Evolutionary conservation across 306 rosid genomes (phyloP), one percentile per base, ranked within the genome.

Genomic region (Quercus cerris): DNA sequence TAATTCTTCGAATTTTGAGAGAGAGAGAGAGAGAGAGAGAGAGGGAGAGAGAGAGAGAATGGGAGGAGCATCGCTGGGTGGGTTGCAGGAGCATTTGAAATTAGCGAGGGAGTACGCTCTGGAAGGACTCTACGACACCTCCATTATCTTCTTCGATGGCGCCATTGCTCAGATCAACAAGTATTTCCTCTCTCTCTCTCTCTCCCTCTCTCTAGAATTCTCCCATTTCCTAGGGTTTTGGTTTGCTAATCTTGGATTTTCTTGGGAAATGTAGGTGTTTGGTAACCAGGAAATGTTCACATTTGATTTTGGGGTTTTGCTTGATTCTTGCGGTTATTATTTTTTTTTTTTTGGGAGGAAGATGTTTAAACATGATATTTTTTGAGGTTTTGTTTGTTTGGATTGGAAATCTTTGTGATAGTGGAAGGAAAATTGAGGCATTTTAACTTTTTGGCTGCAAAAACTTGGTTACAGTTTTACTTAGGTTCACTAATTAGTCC

Each of bases 131-230:
- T 96, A 96, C 72, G 99, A 96, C 73, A 90, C 97, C 71, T 96
- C 99, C 41, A 84, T 90, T 25, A 96, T 96, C 92, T 93, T 96
- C 89, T 96, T 96, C 78, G 98, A 96, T 17, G 99, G 99, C 3
- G 97, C 97, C 62, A 73, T 96, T 79, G 93, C 99, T n/a, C 99
- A 96, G 92, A 91, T 96, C 90, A 96, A 96, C 91, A 96, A 90
- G 99, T 95, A 86, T 69, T 51, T 46, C 31, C 44, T 69, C 54
- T 69, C 56, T 31, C 46, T 38, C 44, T 61, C 54, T 69, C 54
- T 69, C 56, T 31, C 46, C 8, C 44, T 61, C 54, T 69, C 10
- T 46, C 55, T 62, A 17, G 33, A 54, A 67, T 18, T 35, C 52
- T 67, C 17, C 20, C 72, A 67, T 35, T 67, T 67, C 27, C 6